A percentile compares a stretch with the other conserved stretches of the same genome.
These are phyloP conservation scores for Evansstolkia leycettana DNA, from an alignment of 495 filamentous ascomycete species.

Conservation along the genomic window DNA sequence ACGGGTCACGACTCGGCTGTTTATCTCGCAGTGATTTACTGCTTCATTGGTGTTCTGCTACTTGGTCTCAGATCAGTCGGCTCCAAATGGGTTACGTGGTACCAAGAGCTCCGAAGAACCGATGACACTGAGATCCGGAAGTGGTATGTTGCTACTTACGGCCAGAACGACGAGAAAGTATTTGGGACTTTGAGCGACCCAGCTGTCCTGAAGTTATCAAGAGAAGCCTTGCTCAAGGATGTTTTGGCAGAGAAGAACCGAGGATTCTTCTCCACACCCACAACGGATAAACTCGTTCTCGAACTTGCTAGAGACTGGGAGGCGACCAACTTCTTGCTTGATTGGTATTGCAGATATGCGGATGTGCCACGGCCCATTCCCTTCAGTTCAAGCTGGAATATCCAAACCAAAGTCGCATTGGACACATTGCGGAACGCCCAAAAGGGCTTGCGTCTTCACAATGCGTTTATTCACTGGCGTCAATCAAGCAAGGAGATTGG, in stretches of 20 bases:
- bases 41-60: conserved; percentile 31
- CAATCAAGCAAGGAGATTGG: conserved; percentile 44
- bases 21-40: conserved; percentile 35
- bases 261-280: conserved; percentile 26
- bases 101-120: conserved; percentile 30
- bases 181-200: conserved; percentile 29
- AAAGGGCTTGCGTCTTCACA: conserved; percentile 48
- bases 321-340: conserved; percentile 44
- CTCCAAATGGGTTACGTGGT: conserved; percentile 42
- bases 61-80: conserved; percentile 31
- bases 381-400: conserved; percentile 51
- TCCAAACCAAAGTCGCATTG: conserved; percentile 42
- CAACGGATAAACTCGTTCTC: conserved; percentile 31
- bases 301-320: conserved; percentile 40
- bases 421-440: conserved; percentile 41
- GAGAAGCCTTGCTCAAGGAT: conserved; percentile 32
- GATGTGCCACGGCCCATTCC: conserved; percentile 38
- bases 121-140: conserved; percentile 35
- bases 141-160: conserved; percentile 31
- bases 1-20: conserved; percentile 33
- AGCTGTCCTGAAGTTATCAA: conserved; percentile 31
- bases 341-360: conserved; percentile 45
- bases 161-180: conserved; percentile 21
- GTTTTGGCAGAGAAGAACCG: conserved; percentile 32
- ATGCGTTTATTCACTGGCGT: conserved; percentile 50